A percentile compares a stretch with the other conserved stretches of the same genome.
These are phyloP conservation scores for Epichloe festucae DNA, from an alignment of 2,329 filamentous ascomycete genomes.

Conservation along the genomic window DNA sequence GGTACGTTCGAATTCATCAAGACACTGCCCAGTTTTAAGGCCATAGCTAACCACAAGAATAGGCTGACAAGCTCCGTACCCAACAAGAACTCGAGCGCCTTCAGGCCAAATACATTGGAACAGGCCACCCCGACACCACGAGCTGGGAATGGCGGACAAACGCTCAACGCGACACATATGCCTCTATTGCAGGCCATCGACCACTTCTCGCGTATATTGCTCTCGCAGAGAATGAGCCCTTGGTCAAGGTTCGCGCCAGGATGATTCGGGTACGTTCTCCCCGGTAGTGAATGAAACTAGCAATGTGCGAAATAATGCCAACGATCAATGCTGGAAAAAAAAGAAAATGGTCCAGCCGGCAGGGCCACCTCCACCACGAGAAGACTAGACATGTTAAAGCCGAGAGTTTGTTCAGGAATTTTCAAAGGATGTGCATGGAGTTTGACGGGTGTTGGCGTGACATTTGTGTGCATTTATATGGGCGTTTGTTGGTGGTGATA, in stretches of 20 bases:
- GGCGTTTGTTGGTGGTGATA: background rate
- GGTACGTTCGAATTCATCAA: too few species aligned
- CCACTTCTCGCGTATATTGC: constrained; percentile 80
- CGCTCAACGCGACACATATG: constrained; percentile 84
- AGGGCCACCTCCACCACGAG: constrained; percentile 44
- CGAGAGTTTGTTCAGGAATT: background rate
- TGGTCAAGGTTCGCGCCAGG: constrained; percentile 64
- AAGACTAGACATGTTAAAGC: constrained; percentile 27
- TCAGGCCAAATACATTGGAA: constrained; percentile 90
- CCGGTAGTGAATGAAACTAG: background rate
- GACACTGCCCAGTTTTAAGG: too few species aligned
- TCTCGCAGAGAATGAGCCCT: constrained; percentile 74
- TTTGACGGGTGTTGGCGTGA: background rate
- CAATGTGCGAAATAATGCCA: background rate
- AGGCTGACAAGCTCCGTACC: constrained; percentile 95
- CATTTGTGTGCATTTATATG: background rate
- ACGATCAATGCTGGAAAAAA: background rate
- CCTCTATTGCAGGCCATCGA: constrained; percentile 80
- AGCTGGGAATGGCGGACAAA: constrained; percentile 97
- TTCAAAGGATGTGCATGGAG: background rate
- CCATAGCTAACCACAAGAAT: background rate
- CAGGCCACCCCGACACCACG: constrained; percentile 90
- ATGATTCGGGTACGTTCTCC: constrained; percentile 54
- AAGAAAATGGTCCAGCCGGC: constrained; percentile 56
- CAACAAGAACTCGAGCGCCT: constrained; percentile 96